Percentiles rank a stretch among this genome's conserved stretches.
phyloP scores from a whole-genome alignment of 202 grass and related monocot species.

The Digitaria exilis region DNA sequence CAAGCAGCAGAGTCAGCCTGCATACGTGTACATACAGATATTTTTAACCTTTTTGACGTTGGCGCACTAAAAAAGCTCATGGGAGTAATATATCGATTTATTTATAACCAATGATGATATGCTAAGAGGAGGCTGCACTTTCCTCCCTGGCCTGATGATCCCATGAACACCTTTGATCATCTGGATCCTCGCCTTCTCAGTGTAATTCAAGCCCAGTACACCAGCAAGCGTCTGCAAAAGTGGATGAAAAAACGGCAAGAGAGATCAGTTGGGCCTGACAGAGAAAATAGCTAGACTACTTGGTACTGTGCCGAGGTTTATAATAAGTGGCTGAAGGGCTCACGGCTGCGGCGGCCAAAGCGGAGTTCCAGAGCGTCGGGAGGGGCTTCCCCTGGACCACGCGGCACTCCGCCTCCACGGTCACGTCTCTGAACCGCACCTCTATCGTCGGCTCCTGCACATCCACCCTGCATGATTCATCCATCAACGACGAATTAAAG shows the following conservation, averaged over 20 bases:
- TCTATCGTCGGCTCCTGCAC: conserved; percentile 52
- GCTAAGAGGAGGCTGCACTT: neutral
- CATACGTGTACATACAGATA: neutral
- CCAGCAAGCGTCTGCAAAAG: neutral
- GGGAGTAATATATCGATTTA: neutral
- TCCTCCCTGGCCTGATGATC: conserved; percentile 59
- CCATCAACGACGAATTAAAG: too few species aligned
- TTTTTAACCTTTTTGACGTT: neutral
- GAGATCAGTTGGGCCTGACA: neutral
- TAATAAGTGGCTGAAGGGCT: neutral
- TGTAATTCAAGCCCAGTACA: conserved; percentile 30
- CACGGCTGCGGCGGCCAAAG: conserved; percentile 18
- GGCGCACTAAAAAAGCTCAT: neutral
- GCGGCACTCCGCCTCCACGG: conserved; percentile 29
- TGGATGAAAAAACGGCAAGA: neutral
- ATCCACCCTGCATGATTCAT: conserved; percentile 15
- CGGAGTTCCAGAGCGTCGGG: conserved; percentile 55
- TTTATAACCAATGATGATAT: neutral
- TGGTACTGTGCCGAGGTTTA: too few species aligned
- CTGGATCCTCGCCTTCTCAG: conserved; percentile 39
- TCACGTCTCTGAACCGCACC: conserved; percentile 25
- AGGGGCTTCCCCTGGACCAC: conserved; percentile 46
- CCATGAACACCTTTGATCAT: conserved; percentile 58
- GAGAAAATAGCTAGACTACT: neutral
- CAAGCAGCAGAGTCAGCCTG: conserved; percentile 16